Evolutionary conservation across 306 rosid species (phyloP).

Genomic region (Datisca glomerata): DNA sequence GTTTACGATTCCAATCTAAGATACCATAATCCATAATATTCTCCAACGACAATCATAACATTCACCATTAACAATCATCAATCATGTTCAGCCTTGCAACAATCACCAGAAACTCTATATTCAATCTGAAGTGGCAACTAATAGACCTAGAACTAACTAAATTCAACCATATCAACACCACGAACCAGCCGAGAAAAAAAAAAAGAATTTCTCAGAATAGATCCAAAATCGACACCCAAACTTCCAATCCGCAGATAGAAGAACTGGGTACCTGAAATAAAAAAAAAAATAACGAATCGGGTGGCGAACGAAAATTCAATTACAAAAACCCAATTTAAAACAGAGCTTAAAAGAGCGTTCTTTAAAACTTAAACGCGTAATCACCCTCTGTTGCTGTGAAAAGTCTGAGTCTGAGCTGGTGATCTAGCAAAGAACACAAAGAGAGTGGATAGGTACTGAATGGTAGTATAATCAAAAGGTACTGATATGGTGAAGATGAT

Average conservation of each 20-base stretch:
- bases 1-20: slow-evolving; percentile 5
- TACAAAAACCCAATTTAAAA: slow-evolving; percentile 12
- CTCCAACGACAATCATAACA: no score
- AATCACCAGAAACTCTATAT: slow-evolving; percentile 3
- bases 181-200: neutral
- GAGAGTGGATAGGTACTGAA: slow-evolving; percentile 4
- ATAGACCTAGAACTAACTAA: neutral
- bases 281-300: slow-evolving; percentile 6
- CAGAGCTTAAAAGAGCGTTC: slow-evolving; percentile 11
- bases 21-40: slow-evolving; percentile 17
- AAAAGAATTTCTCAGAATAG: slow-evolving; percentile 4
- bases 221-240: slow-evolving; percentile 18
- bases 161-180: neutral
- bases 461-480: slow-evolving; percentile 8
- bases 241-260: slow-evolving; percentile 5
- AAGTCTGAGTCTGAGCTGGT: slow-evolving; percentile 3
- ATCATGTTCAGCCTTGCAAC: no score
- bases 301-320: neutral
- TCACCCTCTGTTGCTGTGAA: slow-evolving; percentile 2
- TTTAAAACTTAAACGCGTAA: slow-evolving; percentile 4
- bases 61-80: no score
- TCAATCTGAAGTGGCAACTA: neutral
- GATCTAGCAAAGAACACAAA: slow-evolving; percentile 11
- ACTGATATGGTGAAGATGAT: slow-evolving; percentile 9
- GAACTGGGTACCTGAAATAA: slow-evolving; percentile 25